phyloP scores from a whole-genome alignment of 169 alveolate genomes.

The Miamiensis avidus region DNA sequence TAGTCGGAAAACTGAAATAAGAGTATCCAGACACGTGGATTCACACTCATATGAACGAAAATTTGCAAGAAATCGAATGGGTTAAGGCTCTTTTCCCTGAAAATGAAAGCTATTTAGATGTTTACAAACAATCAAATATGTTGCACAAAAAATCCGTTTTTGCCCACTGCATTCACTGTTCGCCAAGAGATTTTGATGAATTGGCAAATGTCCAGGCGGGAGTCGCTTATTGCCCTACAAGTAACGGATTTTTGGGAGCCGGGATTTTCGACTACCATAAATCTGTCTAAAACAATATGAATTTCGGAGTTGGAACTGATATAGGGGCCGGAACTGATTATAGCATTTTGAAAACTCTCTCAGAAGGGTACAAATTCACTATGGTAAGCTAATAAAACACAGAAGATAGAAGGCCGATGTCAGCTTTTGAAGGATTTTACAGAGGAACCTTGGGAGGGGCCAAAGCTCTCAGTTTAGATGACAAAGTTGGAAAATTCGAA shows the following conservation, averaged over 20 bases:
- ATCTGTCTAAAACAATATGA: slow-evolving; percentile 14
- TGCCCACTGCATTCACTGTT: slow-evolving; percentile 44
- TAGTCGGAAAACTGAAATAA: slow-evolving; percentile 19
- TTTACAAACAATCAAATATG: slow-evolving; percentile 37
- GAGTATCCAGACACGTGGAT: slow-evolving; percentile 32
- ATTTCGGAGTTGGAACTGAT: slow-evolving; percentile 42
- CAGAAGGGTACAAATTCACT: slow-evolving; percentile 29
- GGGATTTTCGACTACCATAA: slow-evolving; percentile 30
- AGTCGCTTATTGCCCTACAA: slow-evolving; percentile 45
- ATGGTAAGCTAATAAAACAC: slow-evolving; percentile 8
- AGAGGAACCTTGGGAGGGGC: slow-evolving; percentile 45
- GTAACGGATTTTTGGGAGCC: slow-evolving; percentile 31
- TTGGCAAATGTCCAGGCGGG: slow-evolving; percentile 13
- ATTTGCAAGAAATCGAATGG: slow-evolving; percentile 33
- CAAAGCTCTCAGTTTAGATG: slow-evolving; percentile 35
- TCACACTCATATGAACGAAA: slow-evolving; percentile 45
- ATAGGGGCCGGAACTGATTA: slow-evolving; percentile 39
- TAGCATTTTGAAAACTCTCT: slow-evolving; percentile 25
- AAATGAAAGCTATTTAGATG: slow-evolving; percentile 32
- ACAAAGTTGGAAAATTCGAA: slow-evolving; percentile 43
- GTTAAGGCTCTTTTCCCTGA: slow-evolving; percentile 40
- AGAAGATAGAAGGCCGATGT: slow-evolving; percentile 30
- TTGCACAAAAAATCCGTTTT: slow-evolving; percentile 24
- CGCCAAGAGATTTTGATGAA: slow-evolving; percentile 17
- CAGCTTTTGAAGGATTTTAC: slow-evolving; percentile 33